Evolutionary conservation across 1,139 yeast species (phyloP).

Genomic region (Candida tetrigidarum): DNA sequence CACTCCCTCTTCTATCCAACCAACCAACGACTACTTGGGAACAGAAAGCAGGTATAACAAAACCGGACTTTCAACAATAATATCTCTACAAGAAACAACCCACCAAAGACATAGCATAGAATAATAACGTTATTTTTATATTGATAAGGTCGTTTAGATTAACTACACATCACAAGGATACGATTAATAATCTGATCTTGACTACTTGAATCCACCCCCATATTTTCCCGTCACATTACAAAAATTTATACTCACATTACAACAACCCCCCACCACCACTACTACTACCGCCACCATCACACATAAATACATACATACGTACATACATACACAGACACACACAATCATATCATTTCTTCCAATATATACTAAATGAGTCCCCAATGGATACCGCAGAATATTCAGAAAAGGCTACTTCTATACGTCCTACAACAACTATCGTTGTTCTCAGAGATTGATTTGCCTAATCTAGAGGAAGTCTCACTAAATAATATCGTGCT

Average conservation of each 20-base stretch:
- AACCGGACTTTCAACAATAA: background rate
- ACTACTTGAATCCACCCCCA: too few species aligned
- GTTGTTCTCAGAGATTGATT: constrained; percentile 80
- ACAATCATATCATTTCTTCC: background rate
- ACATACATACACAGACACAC: too few species aligned
- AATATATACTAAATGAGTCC: constrained; percentile 52
- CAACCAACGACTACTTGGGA: constrained; percentile 3
- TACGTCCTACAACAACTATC: constrained; percentile 82
- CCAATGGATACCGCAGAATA: constrained; percentile 81
- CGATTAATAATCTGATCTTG: too few species aligned
- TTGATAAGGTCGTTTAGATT: too few species aligned
- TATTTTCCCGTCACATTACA: constrained; percentile 5
- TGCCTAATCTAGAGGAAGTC: constrained; percentile 77
- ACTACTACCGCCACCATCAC: too few species aligned
- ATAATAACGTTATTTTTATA: too few species aligned
- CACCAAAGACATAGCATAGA: too few species aligned
- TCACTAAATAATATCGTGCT: constrained; percentile 61
- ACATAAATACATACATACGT: too few species aligned
- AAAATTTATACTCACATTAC: background rate
- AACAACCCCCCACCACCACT: background rate
- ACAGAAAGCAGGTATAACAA: background rate
- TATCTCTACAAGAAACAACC: background rate
- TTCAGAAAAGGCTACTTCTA: constrained; percentile 78
- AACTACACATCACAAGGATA: too few species aligned
- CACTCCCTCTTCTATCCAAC: background rate